These are phyloP conservation scores for Mercurialis annua DNA, from an alignment of 345 rosid species.

Conservation along the genomic window DNA sequence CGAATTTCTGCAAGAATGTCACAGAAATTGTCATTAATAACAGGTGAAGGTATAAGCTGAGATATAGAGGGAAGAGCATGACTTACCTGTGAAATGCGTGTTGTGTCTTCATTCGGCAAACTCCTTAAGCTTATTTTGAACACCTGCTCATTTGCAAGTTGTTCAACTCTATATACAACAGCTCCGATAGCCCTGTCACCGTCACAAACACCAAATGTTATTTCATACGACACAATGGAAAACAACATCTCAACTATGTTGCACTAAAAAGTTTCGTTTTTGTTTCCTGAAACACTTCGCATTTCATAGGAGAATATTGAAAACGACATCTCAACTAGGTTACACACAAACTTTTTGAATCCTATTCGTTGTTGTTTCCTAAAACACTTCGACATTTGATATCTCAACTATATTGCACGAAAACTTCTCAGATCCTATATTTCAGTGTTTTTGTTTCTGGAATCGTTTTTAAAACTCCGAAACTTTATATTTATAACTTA, in stretches of 20 bases:
- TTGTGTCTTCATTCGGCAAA: constrained; percentile 56
- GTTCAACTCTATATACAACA: constrained; percentile 56
- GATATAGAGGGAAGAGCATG: background rate
- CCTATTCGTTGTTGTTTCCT: too few species aligned
- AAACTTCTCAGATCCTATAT: too few species aligned
- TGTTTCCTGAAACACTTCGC: too few species aligned
- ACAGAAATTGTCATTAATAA: background rate
- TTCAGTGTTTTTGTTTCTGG: too few species aligned
- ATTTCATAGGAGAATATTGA: too few species aligned
- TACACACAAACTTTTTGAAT: too few species aligned
- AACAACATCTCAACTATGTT: background rate
- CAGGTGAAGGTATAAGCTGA: background rate
- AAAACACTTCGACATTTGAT: too few species aligned
- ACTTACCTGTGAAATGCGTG: constrained; percentile 42
- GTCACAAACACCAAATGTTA: background rate
- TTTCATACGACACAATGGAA: background rate
- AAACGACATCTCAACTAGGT: too few species aligned
- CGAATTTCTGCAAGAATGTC: constrained; percentile 38
- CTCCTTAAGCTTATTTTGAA: constrained; percentile 75
- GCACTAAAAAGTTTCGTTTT: too few species aligned
- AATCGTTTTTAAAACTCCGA: too few species aligned
- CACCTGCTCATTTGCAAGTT: constrained; percentile 49
- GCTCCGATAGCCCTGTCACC: constrained; percentile 55
- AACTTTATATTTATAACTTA: too few species aligned
- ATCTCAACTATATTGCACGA: too few species aligned